Percentiles rank a stretch among this genome's conserved stretches.
These are phyloP conservation scores for Microthlaspi erraticum DNA, from an alignment of 345 rosid species.

Conservation along the genomic window DNA sequence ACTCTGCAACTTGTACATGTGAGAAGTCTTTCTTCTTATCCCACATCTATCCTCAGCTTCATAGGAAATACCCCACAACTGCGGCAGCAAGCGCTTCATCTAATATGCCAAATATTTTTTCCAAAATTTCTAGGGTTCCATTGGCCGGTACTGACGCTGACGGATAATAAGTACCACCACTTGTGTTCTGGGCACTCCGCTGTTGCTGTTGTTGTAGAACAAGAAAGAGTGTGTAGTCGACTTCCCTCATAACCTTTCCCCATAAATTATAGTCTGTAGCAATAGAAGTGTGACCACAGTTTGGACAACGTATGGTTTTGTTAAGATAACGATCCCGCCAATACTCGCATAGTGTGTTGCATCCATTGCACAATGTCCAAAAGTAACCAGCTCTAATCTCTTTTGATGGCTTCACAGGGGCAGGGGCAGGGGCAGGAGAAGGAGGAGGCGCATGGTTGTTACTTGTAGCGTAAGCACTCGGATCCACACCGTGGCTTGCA, in stretches of 20 bases:
- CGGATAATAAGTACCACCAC: background rate
- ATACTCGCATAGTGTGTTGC: constrained; percentile 68
- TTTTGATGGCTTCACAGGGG: no score
- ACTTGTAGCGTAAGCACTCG: constrained; percentile 22
- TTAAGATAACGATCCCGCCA: constrained; percentile 59
- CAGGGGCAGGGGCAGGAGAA: no score
- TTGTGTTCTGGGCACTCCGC: background rate
- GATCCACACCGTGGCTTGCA: background rate
- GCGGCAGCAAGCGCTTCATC: background rate
- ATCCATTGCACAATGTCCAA: no score
- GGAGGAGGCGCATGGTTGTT: no score
- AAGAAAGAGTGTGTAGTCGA: background rate
- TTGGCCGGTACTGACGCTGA: background rate
- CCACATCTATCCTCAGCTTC: constrained; percentile 10
- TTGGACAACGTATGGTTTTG: constrained; percentile 66
- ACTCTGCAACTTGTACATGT: background rate
- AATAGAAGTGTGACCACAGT: constrained; percentile 59
- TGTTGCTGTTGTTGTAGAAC: no score
- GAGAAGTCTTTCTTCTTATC: background rate
- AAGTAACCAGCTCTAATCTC: no score
- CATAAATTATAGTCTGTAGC: constrained; percentile 49
- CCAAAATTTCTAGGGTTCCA: background rate
- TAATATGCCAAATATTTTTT: background rate
- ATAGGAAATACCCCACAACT: background rate
- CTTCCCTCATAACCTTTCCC: background rate